These are phyloP conservation scores for Claviceps digitariae DNA, from an alignment of 2,329 filamentous ascomycete genomes.

Conservation along the genomic window DNA sequence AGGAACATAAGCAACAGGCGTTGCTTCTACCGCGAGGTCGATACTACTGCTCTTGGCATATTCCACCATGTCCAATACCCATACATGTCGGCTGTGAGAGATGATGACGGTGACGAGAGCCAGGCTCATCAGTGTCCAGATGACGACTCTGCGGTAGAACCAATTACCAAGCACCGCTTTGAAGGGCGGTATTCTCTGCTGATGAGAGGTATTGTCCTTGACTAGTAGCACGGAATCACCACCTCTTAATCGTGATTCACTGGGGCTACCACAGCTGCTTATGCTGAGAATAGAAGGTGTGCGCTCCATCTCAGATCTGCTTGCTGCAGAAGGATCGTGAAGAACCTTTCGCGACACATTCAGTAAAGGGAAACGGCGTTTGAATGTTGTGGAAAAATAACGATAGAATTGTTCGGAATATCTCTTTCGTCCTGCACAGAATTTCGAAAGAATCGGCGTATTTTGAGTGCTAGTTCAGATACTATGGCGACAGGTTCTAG, in stretches of 20 bases:
- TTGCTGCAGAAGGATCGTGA: neutral
- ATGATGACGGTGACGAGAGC: slow-evolving; percentile 29
- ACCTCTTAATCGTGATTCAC: slow-evolving; percentile 16
- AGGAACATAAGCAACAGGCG: neutral
- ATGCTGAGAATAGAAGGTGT: slow-evolving; percentile 19
- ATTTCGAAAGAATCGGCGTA: neutral
- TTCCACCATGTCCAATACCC: slow-evolving; percentile 4
- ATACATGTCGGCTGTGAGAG: slow-evolving; percentile 19
- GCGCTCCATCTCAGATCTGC: slow-evolving; percentile 13
- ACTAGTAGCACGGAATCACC: slow-evolving; percentile 22
- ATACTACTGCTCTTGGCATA: neutral
- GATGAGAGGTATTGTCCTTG: slow-evolving; percentile 17
- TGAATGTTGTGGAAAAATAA: neutral
- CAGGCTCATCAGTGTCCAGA: slow-evolving; percentile 33
- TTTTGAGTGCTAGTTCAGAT: neutral
- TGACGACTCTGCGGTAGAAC: slow-evolving; percentile 36
- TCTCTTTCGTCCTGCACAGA: neutral
- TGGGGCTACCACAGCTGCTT: slow-evolving; percentile 22
- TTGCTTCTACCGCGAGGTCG: neutral
- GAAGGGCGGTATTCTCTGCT: slow-evolving; percentile 27
- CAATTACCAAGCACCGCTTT: slow-evolving; percentile 36
- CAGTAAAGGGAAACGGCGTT: neutral
- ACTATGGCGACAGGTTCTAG: neutral
- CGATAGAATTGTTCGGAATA: neutral
- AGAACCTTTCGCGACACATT: neutral